Base-by-base conservation (phyloP, 495 filamentous ascomycete genomes). In the Penicillium antarcticum region DNA sequence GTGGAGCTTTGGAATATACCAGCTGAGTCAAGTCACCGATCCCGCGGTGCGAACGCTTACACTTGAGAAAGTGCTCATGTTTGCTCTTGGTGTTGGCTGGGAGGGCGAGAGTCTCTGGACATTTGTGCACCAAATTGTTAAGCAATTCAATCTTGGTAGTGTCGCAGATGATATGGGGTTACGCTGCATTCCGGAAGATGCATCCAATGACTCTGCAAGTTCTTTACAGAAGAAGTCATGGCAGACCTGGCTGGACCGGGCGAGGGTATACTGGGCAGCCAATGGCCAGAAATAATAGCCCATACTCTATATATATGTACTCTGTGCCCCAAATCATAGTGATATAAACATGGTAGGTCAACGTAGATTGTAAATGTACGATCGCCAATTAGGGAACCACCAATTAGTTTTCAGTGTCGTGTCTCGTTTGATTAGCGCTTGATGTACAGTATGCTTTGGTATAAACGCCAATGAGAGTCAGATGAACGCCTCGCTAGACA, bases 1-100 rank as follows among this genome's bases (percentile, higher is more conserved):
- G 3, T 91, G 87, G 85, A 76, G 78, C 24, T 91, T 89, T 57
- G 74, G 84, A 9, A 60, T 72, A 16, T 85, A 81, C 55, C 60
- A 86, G 13, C 67, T 88, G 5, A 49, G 53, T 12, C 36, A 46
- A 44, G 38, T 63, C 19, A 19, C 48, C 1, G 53, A 69, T 7
- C 38, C 36, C 38, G 38, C 42, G 13, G 5, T 56, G 21, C 55
- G 34, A 14, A 41, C n/a, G 0, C 39, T 59, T 10, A 23, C 45
- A 1, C 52, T 73, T n/a, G 42, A 42, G 7, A 61, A 58, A 34
- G 65, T 66, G 3, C 53, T 70, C 21, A 51, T 46, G 1, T 77
- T 72, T 56, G 71, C 74, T 1, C 52, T 68, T 4, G 56, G 70
- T 40, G 61, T 77, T 16, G 65, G 68, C 11, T 77, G 74, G 74